A percentile compares a stretch with the other conserved stretches of the same genome.
Evolutionary conservation across 148 eudicot genomes (phyloP).

Genomic region (Selenicereus undatus): DNA sequence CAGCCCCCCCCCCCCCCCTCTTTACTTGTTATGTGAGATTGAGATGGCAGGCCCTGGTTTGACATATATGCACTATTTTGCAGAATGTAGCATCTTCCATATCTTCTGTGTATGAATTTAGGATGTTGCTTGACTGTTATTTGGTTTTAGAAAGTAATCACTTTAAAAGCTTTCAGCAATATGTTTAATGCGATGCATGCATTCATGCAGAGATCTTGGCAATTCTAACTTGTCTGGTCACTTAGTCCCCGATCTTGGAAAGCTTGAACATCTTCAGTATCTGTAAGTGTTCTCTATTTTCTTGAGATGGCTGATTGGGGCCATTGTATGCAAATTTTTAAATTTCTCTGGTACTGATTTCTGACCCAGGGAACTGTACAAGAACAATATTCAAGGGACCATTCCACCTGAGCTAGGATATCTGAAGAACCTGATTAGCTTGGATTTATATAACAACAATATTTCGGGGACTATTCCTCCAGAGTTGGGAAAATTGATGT

Average conservation of each 20-base stretch:
- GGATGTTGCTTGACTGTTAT: constrained; percentile 3
- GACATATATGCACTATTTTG: not conserved
- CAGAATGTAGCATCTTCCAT: not conserved
- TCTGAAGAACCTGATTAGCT: constrained; percentile 70
- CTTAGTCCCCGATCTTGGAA: constrained; percentile 84
- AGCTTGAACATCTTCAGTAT: constrained; percentile 84
- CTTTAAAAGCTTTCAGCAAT: not conserved
- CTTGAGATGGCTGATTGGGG: not conserved
- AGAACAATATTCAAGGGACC: constrained; percentile 63
- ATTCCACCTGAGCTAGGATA: constrained; percentile 77
- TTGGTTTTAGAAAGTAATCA: not conserved
- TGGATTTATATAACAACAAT: constrained; percentile 83
- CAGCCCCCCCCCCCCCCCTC: not conserved
- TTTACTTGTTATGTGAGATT: not conserved
- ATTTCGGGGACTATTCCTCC: constrained; percentile 64
- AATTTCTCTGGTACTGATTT: not conserved
- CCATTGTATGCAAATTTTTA: not conserved
- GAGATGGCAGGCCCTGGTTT: constrained; percentile 1
- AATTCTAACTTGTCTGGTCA: constrained; percentile 82
- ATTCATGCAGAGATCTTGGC: constrained; percentile 74
- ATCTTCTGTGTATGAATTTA: not conserved
- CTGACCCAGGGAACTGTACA: constrained; percentile 74
- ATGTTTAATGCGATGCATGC: not conserved
- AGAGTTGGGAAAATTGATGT: constrained; percentile 58
- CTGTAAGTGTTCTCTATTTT: constrained; percentile 47